Percentiles rank a stretch among this genome's conserved stretches.
phyloP scores from a whole-genome alignment of 306 rosid genomes.

The Gillenia trifoliata region DNA sequence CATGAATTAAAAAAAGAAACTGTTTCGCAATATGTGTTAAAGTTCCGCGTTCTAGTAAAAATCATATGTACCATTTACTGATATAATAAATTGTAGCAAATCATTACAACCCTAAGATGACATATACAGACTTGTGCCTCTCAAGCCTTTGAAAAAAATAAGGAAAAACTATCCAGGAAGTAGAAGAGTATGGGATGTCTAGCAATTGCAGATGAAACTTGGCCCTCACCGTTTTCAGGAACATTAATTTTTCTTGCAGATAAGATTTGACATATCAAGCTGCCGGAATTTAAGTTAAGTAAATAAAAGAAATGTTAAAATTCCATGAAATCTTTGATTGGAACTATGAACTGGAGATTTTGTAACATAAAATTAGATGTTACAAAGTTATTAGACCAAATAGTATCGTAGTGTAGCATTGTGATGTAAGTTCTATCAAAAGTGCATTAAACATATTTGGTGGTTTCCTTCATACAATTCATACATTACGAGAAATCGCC shows the following conservation, averaged over 20 bases:
- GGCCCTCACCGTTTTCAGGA: background rate
- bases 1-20: background rate
- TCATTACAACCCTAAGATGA: background rate
- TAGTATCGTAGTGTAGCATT: background rate
- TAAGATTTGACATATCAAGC: background rate
- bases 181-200: background rate
- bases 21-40: background rate
- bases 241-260: background rate
- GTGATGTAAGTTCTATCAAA: background rate
- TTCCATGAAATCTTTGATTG: background rate
- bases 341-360: background rate
- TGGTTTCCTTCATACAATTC: background rate
- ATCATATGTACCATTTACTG: no score
- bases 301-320: background rate
- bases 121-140: background rate
- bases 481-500: background rate
- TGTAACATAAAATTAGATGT: background rate
- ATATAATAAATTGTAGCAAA: no score
- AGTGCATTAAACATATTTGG: slow-evolving; percentile 1
- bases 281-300: background rate
- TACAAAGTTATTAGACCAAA: background rate
- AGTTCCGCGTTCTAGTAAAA: no score
- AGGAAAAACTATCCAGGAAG: background rate
- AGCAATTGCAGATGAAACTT: background rate
- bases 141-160: background rate